These are phyloP conservation scores for Orbilia quercus DNA, from an alignment of 2,329 filamentous ascomycete genomes.

Conservation along the genomic window DNA sequence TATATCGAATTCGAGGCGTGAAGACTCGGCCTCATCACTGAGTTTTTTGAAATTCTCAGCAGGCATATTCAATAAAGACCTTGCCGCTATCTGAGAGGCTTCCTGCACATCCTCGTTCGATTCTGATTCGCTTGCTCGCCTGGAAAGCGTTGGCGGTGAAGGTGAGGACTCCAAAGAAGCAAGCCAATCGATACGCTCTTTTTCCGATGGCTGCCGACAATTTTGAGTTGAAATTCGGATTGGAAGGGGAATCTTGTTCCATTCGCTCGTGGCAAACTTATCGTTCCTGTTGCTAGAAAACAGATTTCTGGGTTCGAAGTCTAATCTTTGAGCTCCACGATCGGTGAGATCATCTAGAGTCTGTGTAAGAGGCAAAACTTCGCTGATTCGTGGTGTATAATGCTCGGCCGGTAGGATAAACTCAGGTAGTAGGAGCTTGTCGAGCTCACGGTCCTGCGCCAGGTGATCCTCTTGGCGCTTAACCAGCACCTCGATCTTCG, in stretches of 20 bases:
- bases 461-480: constrained; percentile 25
- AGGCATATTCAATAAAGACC: too few species aligned
- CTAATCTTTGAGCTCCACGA: constrained; percentile 11
- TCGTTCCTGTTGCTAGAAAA: background rate
- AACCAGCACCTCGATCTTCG: constrained; percentile 26
- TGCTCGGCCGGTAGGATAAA: background rate
- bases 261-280: too few species aligned
- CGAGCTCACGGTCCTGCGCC: constrained; percentile 35
- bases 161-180: constrained; percentile 5
- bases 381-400: background rate
- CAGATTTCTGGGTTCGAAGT: constrained; percentile 13
- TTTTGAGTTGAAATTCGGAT: background rate
- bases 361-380: constrained; percentile 17
- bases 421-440: constrained; percentile 6
- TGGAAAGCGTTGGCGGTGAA: constrained; percentile 18
- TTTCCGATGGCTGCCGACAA: constrained; percentile 22
- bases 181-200: constrained; percentile 26
- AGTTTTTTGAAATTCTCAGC: too few species aligned
- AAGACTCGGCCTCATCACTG: too few species aligned
- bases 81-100: too few species aligned
- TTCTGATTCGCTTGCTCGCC: background rate
- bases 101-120: too few species aligned
- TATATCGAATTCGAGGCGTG: background rate
- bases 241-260: background rate
- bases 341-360: constrained; percentile 31